Conservation (phyloP, 225 moss, liverwort and hornwort genomes). For the Pseudisothecium myosuroides region DNA sequence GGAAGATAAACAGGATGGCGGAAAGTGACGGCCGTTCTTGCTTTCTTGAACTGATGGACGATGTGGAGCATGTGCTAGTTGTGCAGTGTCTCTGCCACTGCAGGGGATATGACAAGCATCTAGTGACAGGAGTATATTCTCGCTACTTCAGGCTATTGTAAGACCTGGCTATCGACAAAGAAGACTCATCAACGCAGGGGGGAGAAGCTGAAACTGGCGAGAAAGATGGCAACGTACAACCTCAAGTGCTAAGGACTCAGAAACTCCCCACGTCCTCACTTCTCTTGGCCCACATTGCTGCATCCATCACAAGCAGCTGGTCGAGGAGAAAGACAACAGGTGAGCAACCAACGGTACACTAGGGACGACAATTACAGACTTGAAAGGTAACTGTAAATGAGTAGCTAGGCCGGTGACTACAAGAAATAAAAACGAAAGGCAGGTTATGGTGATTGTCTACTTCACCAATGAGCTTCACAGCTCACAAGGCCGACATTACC, state of each 20-base stretch:
- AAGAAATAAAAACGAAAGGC: neutral
- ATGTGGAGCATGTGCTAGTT: neutral
- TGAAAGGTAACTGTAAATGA: neutral
- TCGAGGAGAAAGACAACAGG: neutral
- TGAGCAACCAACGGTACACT: neutral
- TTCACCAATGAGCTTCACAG: neutral
- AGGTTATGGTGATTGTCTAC: neutral
- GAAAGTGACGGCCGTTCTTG: neutral
- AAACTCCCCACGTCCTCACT: neutral
- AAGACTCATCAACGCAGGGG: neutral
- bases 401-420: neutral
- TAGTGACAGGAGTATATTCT: neutral
- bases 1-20: neutral
- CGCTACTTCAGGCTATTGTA: neutral
- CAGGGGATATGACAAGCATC: neutral
- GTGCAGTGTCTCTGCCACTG: constrained; percentile 1
- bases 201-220: neutral
- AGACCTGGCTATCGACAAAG: neutral
- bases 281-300: neutral
- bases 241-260: neutral
- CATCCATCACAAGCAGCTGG: neutral
- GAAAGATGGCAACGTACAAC: neutral
- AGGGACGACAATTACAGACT: neutral
- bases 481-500: neutral
- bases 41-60: neutral